A percentile compares a stretch with the other conserved stretches of the same genome.
Conservation (phyloP, 2,329 filamentous ascomycete genomes). For the Cordyceps cateniannulata region DNA sequence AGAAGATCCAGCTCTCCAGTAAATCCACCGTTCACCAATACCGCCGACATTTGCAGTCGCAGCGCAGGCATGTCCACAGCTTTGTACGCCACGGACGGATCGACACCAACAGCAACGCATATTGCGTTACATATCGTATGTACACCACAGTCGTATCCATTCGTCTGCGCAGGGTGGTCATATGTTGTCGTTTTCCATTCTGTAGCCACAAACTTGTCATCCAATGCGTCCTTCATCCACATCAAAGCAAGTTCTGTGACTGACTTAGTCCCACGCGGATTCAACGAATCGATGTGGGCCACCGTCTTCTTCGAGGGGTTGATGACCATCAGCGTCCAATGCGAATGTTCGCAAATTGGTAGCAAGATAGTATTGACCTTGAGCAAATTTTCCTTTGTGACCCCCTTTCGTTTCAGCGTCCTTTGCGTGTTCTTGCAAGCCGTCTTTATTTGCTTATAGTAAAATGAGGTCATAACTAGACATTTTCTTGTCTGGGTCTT, state of each 20-base stretch:
- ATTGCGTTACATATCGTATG: conserved; percentile 69
- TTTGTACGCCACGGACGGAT: conserved; percentile 42
- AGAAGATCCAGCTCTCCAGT: conserved; percentile 49
- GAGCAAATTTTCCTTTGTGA: conserved; percentile 55
- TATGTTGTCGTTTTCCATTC: conserved; percentile 56
- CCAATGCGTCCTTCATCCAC: conserved; percentile 54
- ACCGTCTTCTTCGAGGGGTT: conserved; percentile 54
- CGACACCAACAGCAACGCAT: conserved; percentile 49
- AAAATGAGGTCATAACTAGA: conserved; percentile 59
- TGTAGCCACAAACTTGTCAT: conserved; percentile 41
- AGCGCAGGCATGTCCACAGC: conserved; percentile 52
- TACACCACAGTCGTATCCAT: conserved; percentile 70
- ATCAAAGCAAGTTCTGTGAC: conserved; percentile 38
- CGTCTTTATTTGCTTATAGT: conserved; percentile 49
- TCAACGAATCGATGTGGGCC: conserved; percentile 64
- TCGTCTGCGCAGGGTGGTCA: conserved; percentile 51
- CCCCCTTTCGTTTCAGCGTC: conserved; percentile 50
- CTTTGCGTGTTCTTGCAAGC: conserved; percentile 43
- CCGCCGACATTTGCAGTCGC: conserved; percentile 55
- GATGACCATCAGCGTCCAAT: conserved; percentile 69
- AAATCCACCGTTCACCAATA: conserved; percentile 63
- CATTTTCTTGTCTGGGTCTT: conserved; percentile 49
- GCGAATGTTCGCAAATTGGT: conserved; percentile 56
- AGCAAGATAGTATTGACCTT: conserved; percentile 62
- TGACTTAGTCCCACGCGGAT: conserved; percentile 29